phyloP scores from a whole-genome alignment of 1,284 basidiomycete species.

The Spongispora temasekensis region DNA sequence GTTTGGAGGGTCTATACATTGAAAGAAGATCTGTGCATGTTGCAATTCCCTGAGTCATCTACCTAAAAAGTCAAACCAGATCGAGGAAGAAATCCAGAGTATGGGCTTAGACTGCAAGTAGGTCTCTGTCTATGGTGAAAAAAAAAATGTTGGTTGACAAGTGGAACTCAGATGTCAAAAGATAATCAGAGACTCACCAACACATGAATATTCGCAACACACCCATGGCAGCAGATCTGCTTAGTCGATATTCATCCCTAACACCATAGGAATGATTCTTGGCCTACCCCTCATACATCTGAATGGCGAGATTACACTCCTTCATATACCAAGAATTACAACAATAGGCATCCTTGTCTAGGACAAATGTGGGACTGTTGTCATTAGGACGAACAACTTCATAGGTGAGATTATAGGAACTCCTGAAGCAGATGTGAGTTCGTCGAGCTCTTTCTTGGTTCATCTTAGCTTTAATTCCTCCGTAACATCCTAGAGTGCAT shows the following conservation, averaged over 20 bases:
- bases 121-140: neutral
- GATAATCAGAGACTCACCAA: too few relatives aligned
- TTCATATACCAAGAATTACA: neutral
- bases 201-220: neutral
- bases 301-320: too few relatives aligned
- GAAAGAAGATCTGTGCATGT: neutral
- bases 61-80: neutral
- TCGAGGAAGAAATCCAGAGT: neutral
- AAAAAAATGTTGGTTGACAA: neutral
- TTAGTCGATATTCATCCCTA: neutral
- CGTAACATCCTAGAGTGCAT: constrained; percentile 6
- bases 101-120: neutral
- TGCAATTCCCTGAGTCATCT: neutral
- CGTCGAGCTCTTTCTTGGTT: neutral
- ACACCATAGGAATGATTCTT: neutral
- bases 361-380: neutral
- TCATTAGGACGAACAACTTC: constrained; percentile 6
- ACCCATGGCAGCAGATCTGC: neutral
- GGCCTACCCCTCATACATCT: neutral
- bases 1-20: neutral
- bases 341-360: constrained; percentile 2
- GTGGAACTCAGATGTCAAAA: too few relatives aligned
- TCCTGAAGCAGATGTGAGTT: constrained; percentile 11
- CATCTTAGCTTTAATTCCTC: constrained; percentile 14
- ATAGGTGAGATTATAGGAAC: constrained; percentile 14